phyloP scores from a whole-genome alignment of 306 rosid genomes.

The Delonix regia region DNA sequence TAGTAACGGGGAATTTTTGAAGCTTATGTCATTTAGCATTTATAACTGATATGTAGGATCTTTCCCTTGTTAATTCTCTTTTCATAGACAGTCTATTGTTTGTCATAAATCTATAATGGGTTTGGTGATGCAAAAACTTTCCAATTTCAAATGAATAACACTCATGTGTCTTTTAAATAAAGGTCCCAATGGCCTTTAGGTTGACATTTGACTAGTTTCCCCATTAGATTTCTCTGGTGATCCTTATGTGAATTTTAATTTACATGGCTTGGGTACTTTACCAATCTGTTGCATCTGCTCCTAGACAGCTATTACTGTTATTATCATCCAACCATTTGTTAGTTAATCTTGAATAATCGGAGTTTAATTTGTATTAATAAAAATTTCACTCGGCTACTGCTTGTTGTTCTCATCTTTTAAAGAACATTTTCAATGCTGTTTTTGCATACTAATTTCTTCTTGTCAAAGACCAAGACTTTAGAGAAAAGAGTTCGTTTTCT shows the following conservation, averaged over 20 bases:
- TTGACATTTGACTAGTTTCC: not conserved
- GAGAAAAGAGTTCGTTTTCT: not conserved
- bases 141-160: not conserved
- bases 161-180: not conserved
- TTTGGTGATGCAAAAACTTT: not conserved
- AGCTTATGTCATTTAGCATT: not conserved
- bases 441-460: not conserved
- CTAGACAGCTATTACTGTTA: too few species aligned
- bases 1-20: not conserved
- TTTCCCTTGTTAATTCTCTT: not conserved
- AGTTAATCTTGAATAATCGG: too few species aligned
- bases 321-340: too few species aligned
- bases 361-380: too few species aligned
- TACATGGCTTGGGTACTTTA: not conserved
- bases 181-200: too few species aligned
- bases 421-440: too few species aligned
- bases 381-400: too few species aligned
- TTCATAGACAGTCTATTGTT: not conserved
- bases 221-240: constrained; percentile 1
- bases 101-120: not conserved
- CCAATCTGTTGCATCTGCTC: not conserved
- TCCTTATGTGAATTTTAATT: not conserved
- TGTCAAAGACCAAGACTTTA: not conserved
- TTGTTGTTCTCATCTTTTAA: too few species aligned
- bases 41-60: not conserved